Base-by-base conservation (phyloP, 1,284 basidiomycete species). In the Ustilago cynodontis region DNA sequence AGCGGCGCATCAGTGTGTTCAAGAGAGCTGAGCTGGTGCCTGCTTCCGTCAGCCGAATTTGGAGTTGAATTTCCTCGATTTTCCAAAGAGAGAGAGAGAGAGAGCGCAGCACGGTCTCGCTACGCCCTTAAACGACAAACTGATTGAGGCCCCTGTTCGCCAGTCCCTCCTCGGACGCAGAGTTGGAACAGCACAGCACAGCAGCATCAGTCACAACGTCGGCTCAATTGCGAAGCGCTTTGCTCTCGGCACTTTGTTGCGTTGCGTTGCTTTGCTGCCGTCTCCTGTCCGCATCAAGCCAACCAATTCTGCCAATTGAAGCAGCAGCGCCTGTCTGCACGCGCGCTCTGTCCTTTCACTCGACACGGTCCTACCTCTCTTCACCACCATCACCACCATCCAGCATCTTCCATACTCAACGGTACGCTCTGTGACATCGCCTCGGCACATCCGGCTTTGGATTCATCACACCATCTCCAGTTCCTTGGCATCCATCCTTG, bases 221-320 rank as follows among this genome's bases (percentile, higher is more conserved):
- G 24, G 24, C 45, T 47, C 45, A 47, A 47, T 20, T 47, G 31
- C 31, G 31, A 33, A 11, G 11, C 43, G 35, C 35, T 37, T 16
- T 37, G n/a, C n/a, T n/a, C n/a, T n/a, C n/a, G n/a, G n/a, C n/a
- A n/a, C n/a, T n/a, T n/a, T n/a, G n/a, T n/a, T n/a, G n/a, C n/a
- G n/a, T n/a, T n/a, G n/a, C n/a, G n/a, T n/a, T n/a, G 11, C 31
- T 33, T 11, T 37, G 14, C 35, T 8, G 7, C 35, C 11, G 43
- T 29, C 49, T 28, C 49, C 28, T 50, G 28, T 50, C 49, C 49
- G 49, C 49, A 50, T 50, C 49, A 29, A 50, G 49, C 49, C 49
- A 50, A 50, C 29, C 43, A 16, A 45, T 10, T 50, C 49, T 28
- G 47, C 14, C 47, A 49, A 49, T 11, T 13, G 20, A 7, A 50